Evolutionary conservation across 2,329 filamentous ascomycete species (phyloP).

Genomic region (Triangularia verruculosa): DNA sequence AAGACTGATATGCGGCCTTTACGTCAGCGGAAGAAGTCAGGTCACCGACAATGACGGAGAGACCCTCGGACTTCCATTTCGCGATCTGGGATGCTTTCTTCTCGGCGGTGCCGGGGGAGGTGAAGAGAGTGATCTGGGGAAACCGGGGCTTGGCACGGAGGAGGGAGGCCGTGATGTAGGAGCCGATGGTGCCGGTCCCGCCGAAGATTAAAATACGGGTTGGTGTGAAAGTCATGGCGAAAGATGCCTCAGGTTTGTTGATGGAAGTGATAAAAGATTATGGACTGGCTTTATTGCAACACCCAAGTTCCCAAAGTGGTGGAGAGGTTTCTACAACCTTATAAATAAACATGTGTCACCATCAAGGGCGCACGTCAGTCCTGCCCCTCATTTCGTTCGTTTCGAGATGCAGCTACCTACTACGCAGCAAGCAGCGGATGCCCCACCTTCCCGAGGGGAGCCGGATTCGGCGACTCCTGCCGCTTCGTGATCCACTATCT

Average conservation of each 20-base stretch:
- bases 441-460: constrained; percentile 7
- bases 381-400: constrained; percentile 17
- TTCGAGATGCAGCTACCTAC: constrained; percentile 2
- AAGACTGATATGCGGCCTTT: constrained; percentile 47
- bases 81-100: constrained; percentile 48
- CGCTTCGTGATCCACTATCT: not conserved
- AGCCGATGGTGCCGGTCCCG: constrained; percentile 42
- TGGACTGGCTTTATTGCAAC: not conserved
- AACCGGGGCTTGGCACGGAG: constrained; percentile 36
- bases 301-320: not conserved
- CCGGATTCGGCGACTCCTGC: not conserved
- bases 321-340: not conserved
- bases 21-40: constrained; percentile 51
- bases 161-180: constrained; percentile 40
- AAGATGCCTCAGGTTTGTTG: not conserved
- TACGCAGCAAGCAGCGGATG: not conserved
- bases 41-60: constrained; percentile 56
- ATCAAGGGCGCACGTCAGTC: constrained; percentile 8
- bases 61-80: constrained; percentile 42
- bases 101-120: constrained; percentile 47
- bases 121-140: constrained; percentile 38
- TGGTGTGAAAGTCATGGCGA: constrained; percentile 12
- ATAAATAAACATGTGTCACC: not conserved
- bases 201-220: constrained; percentile 37
- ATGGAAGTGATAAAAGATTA: not conserved